Base-by-base conservation (phyloP, 139 green algal genomes). In the Edaphochlamys debaryana region DNA sequence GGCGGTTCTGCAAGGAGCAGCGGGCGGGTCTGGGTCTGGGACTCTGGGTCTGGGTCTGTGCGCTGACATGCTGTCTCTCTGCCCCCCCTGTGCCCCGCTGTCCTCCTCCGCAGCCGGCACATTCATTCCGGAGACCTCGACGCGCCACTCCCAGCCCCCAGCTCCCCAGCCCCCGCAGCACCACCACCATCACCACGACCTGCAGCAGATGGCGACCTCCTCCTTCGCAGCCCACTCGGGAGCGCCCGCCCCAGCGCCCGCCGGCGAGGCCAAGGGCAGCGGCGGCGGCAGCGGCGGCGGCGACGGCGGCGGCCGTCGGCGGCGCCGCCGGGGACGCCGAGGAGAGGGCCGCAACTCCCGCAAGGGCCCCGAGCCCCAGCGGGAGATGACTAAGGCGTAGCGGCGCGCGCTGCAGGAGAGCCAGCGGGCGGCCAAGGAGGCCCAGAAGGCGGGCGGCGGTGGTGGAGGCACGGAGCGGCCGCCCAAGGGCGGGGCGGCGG, bases 391-490 rank as follows among this genome's bases (percentile, higher is more conserved):
- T 2, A 94, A 93, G 67, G 94, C 95, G 36, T 95, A 98, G 90
- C 90, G 94, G 41, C 82, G 92, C 0, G 96, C 92, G 9, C 76
- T 95, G 74, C 95, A 96, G 89, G 95, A 95, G 84, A 92, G 85
- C 68, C 91, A 97, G 85, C 89, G 94, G 1, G 95, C 95, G 17
- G 94, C 94, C 37, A 98, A 98, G 82, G 94, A 92, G 37, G 91
- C 90, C 30, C 82, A 83, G 25, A 93, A 94, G 68, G 84, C 37
- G 0, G 77, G 58, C 40, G 87, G 58, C 27, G 0, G 5, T 0
- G 62, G 36, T 27, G 73, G 23, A 11, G 30, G 15, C 30, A 60
- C 71, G 40, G 71, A 81, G 74, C 71, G 45, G 38, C 38, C 13
- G 37, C 71, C n/a, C n/a, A n/a, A n/a, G n/a, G n/a, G 71, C 60